A percentile compares a stretch with the other conserved stretches of the same genome.
Conservation (phyloP, 176 grass and related monocot genomes). For the Cocos nucifera region DNA sequence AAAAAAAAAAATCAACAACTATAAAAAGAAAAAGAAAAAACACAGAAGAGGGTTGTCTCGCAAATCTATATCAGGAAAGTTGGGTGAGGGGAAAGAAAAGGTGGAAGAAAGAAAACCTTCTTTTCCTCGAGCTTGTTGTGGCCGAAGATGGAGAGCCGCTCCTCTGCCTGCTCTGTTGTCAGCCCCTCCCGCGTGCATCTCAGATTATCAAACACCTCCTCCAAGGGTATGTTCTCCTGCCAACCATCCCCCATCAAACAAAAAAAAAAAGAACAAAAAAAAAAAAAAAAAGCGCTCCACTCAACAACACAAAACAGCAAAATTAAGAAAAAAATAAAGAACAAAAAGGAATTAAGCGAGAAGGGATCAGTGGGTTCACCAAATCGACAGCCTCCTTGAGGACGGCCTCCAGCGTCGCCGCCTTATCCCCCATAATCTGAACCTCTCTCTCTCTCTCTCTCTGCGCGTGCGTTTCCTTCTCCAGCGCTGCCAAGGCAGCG, state of each 20-base stretch:
- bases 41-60: background rate
- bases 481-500: too few species aligned
- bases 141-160: slow-evolving; percentile 61
- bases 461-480: too few species aligned
- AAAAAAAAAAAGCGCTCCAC: background rate
- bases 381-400: slow-evolving; percentile 87
- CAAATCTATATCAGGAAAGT: too few species aligned
- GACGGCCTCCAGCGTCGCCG: slow-evolving; percentile 49
- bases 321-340: background rate
- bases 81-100: background rate
- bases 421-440: slow-evolving; percentile 47
- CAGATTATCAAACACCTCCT: slow-evolving; percentile 81
- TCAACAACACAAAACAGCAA: slow-evolving; percentile 2
- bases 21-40: background rate
- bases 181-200: slow-evolving; percentile 67
- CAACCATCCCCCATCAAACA: background rate
- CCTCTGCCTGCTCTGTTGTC: slow-evolving; percentile 47
- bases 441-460: background rate
- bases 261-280: too few species aligned
- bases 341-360: background rate
- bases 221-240: slow-evolving; percentile 83
- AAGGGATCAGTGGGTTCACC: slow-evolving; percentile 21
- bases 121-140: slow-evolving; percentile 91
- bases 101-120: slow-evolving; percentile 27
- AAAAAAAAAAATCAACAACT: background rate